These are phyloP conservation scores for Haematococcus sp. DNA, from an alignment of 139 green algal species.

Conservation along the genomic window DNA sequence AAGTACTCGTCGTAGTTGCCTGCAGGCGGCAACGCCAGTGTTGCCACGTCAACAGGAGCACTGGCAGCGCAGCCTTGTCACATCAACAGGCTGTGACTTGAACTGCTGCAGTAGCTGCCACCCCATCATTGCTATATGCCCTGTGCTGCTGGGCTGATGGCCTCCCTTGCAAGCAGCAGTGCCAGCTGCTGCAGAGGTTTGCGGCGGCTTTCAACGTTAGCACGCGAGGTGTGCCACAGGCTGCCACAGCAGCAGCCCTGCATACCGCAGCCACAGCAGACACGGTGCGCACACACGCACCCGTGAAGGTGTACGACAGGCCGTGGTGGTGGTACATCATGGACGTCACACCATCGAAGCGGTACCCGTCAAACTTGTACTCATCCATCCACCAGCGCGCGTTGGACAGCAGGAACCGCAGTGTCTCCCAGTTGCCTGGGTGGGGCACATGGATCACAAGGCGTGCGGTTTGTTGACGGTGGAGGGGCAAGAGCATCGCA, in stretches of 20 bases:
- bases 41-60: too few species aligned
- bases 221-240: too few species aligned
- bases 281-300: constrained; percentile 45
- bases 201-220: too few species aligned
- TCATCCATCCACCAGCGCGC: constrained; percentile 95
- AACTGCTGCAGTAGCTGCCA: too few species aligned
- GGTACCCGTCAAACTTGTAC: constrained; percentile 96
- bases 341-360: constrained; percentile 93
- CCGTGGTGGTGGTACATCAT: constrained; percentile 99
- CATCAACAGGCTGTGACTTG: too few species aligned
- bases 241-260: too few species aligned
- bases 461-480: not conserved
- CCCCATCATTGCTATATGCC: too few species aligned
- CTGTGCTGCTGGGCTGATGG: too few species aligned
- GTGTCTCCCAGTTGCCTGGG: constrained; percentile 88
- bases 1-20: constrained; percentile 79
- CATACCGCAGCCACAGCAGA: constrained; percentile 50
- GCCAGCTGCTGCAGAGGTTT: too few species aligned
- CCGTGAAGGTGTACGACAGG: constrained; percentile 91
- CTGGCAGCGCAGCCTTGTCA: too few species aligned
- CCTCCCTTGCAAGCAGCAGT: too few species aligned
- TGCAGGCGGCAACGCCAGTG: too few species aligned
- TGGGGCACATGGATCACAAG: not conserved
- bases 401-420: constrained; percentile 94
- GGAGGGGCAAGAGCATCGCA: constrained; percentile 5